A percentile compares a stretch with the other conserved stretches of the same genome.
Conservation (phyloP, 805 yeast species). For the Saccharomyces jurei region DNA sequence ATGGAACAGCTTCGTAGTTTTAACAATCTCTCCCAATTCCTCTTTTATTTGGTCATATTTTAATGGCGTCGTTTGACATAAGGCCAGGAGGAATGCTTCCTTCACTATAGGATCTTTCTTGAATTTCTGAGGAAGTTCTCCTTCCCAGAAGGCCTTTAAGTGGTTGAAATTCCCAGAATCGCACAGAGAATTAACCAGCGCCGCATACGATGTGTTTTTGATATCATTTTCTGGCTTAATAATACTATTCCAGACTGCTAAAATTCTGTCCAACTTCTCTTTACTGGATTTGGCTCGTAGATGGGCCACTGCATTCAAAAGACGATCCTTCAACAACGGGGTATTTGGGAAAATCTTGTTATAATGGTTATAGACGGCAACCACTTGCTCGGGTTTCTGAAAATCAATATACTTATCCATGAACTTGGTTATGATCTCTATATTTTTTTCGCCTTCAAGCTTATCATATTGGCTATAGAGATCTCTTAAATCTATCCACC, state of each 20-base stretch:
- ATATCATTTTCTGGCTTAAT: constrained; percentile 10
- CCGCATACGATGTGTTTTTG: constrained; percentile 15
- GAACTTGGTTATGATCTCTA: constrained; percentile 13
- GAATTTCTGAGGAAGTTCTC: constrained; percentile 18
- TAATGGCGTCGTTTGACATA: constrained; percentile 7
- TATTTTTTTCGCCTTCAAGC: constrained; percentile 4
- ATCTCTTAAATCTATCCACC: constrained; percentile 2
- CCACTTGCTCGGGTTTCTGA: constrained; percentile 14
- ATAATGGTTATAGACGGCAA: constrained; percentile 15
- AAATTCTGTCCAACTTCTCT: constrained; percentile 17
- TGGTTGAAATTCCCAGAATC: constrained; percentile 12
- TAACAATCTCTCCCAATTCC: constrained; percentile 12
- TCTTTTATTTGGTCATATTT: constrained; percentile 8
- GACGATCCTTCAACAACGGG: constrained; percentile 10
- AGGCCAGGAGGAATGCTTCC: constrained; percentile 17
- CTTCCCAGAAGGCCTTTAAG: constrained; percentile 19
- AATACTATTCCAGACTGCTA: constrained; percentile 28
- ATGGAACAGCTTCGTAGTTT: constrained; percentile 18
- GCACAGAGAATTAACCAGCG: constrained; percentile 17
- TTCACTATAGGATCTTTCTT: constrained; percentile 12
- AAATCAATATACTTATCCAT: constrained; percentile 19
- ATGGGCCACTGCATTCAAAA: constrained; percentile 20
- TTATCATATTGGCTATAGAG: neutral
- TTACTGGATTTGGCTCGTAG: constrained; percentile 9
- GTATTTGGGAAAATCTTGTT: constrained; percentile 11